Percentiles rank a stretch among this genome's conserved stretches.
Evolutionary conservation across 2,329 filamentous ascomycete species (phyloP).

Genomic region (Pyricularia sp.): DNA sequence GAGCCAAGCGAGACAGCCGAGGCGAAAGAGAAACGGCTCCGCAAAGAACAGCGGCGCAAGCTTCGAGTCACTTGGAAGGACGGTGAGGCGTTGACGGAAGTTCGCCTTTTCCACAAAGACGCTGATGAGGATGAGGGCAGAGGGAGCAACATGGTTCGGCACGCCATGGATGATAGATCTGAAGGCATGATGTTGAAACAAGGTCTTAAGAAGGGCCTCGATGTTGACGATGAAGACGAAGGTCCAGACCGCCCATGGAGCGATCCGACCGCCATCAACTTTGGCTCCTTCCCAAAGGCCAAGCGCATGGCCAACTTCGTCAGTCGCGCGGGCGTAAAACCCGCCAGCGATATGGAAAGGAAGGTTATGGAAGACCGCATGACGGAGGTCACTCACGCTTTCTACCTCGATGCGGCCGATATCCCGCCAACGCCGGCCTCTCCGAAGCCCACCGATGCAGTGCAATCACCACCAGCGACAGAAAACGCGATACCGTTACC

Average conservation of each 20-base stretch:
- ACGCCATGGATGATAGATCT: conserved; percentile 63
- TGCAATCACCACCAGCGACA: conserved; percentile 22
- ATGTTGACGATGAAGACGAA: conserved; percentile 44
- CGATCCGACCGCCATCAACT: conserved; percentile 35
- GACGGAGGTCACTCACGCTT: conserved; percentile 46
- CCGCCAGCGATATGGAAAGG: conserved; percentile 46
- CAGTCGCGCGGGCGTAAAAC: conserved; percentile 42
- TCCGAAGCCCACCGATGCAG: conserved; percentile 18
- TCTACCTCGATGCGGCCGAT: conserved; percentile 44
- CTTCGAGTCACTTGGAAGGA: conserved; percentile 64
- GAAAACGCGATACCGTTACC: conserved; percentile 22
- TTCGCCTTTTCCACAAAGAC: conserved; percentile 61
- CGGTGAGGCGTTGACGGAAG: conserved; percentile 54
- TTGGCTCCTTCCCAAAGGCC: conserved; percentile 35
- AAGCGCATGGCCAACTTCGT: conserved; percentile 37
- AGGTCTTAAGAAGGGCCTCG: conserved; percentile 29
- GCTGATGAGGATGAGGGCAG: conserved; percentile 67
- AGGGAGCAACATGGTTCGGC: conserved; percentile 57
- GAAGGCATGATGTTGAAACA: conserved; percentile 62
- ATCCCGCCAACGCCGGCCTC: conserved; percentile 49
- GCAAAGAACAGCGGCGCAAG: conserved; percentile 63
- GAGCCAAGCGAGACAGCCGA: conserved; percentile 57
- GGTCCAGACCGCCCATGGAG: conserved; percentile 43
- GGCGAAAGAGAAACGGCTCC: conserved; percentile 56
- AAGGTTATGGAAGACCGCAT: conserved; percentile 47